Evolutionary conservation across 2,329 filamentous ascomycete genomes (phyloP), one percentile per base, ranked within the genome.

Genomic region (Fusarium chlamydosporum): DNA sequence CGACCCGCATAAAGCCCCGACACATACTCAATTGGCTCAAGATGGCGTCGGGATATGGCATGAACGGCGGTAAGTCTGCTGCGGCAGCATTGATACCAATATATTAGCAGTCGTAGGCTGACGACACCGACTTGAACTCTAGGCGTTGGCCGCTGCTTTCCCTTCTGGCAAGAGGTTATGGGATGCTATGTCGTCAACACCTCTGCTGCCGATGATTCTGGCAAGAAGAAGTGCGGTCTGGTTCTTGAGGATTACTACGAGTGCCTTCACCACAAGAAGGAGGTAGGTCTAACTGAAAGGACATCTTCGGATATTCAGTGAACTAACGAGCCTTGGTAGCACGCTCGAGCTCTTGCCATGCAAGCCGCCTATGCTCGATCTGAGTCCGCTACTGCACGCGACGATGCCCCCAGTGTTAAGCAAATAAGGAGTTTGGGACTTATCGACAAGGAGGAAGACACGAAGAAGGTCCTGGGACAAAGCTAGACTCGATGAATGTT

Each of bases 101-200:
- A 29, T 26, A 33, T 23, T 37, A 31, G 34, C 47, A 48, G 35
- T 31, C 43, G 61, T 27, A 61, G 51, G 47, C 75, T 79, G 57
- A 77, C 65, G 50, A 62, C n/a, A 60, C 37, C 59, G 53, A 65
- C 58, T 61, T 46, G 47, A 35, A 52, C 48, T 62, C 7, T 74
- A 89, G 87, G 87, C 76, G 85, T 87, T 67, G 84, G 84, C 74
- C 92, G 95, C 82, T 99, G 96, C 89, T 98, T 97, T 85, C 93
- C 94, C 79, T 99, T 97, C 89, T 99, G 96, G 96, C 96, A 99
- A 84, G 96, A 99, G 83, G 90, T 98, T 72, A 92, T 99, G 79
- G 94, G 94, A 76, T 99, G 96, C 89, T 99, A 99, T 81, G 94
- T 97, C 65, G 90, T 97, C 78, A 98, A 98, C 84, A 93, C 93